A percentile compares a stretch with the other conserved stretches of the same genome.
phyloP scores from a whole-genome alignment of 1,139 yeast genomes.

The Magnusiomyces tetraspermus region DNA sequence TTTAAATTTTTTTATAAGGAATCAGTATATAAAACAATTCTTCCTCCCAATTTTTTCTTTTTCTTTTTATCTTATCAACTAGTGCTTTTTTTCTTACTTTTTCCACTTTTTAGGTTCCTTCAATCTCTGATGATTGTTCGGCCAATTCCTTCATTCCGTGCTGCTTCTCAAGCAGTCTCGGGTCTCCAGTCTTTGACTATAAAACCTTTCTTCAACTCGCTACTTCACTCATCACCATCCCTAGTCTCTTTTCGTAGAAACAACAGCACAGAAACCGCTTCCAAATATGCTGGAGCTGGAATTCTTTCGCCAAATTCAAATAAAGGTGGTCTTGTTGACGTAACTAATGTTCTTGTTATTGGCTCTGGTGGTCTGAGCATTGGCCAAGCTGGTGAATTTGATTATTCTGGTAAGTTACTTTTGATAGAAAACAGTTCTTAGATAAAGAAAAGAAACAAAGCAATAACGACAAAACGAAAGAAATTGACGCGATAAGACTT shows the following conservation, averaged over 20 bases:
- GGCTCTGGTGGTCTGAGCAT: slow-evolving; percentile 97
- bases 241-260: slow-evolving; percentile 12
- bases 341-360: slow-evolving; percentile 77
- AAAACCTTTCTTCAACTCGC: not conserved
- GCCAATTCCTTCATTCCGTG: slow-evolving; percentile 1
- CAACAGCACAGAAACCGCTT: slow-evolving; percentile 24
- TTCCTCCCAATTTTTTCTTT: slow-evolving; percentile 2
- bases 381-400: slow-evolving; percentile 99
- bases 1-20: too few relatives aligned
- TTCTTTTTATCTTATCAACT: not conserved
- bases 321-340: slow-evolving; percentile 62
- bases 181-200: slow-evolving; percentile 17
- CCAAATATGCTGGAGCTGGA: slow-evolving; percentile 48
- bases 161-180: slow-evolving; percentile 19
- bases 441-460: not conserved
- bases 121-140: slow-evolving; percentile 5
- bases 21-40: not conserved
- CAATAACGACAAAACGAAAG: not conserved
- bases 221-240: not conserved
- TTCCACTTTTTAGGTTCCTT: not conserved
- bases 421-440: not conserved
- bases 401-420: slow-evolving; percentile 60
- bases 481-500: too few relatives aligned
- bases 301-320: slow-evolving; percentile 41
- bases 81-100: slow-evolving; percentile 4